Conservation (phyloP, 352 stramenopile species). For the Phytophthora uliginosa region DNA sequence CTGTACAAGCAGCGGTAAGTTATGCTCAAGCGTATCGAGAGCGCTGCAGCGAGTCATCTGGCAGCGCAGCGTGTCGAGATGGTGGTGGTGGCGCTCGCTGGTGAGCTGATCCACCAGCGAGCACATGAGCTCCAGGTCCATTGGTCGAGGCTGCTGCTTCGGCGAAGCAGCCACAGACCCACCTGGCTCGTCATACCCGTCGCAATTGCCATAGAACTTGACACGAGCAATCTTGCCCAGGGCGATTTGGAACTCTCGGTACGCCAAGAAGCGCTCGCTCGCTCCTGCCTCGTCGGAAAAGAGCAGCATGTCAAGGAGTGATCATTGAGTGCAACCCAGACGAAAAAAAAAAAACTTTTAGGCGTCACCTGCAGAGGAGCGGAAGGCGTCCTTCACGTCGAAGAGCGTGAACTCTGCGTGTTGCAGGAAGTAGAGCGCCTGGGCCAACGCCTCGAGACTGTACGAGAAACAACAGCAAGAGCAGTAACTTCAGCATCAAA, state of each 20-base stretch:
- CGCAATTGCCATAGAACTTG: conserved; percentile 30
- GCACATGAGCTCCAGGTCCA: conserved; percentile 40
- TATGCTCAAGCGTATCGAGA: conserved; percentile 58
- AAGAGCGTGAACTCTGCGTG: conserved; percentile 70
- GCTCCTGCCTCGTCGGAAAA: conserved; percentile 30
- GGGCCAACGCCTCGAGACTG: conserved; percentile 55
- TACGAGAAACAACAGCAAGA: background rate
- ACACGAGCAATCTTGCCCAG: conserved; percentile 51
- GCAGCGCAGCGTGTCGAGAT: conserved; percentile 55
- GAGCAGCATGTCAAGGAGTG: background rate
- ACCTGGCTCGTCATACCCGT: background rate
- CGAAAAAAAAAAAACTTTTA: background rate
- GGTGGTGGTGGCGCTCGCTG: background rate
- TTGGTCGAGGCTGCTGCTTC: conserved; percentile 12
- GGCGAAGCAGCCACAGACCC: background rate
- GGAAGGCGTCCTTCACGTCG: conserved; percentile 72
- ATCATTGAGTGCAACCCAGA: background rate
- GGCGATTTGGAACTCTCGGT: conserved; percentile 72
- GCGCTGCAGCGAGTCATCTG: conserved; percentile 60
- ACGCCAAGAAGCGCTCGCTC: conserved; percentile 58
- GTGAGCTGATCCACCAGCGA: conserved; percentile 49
- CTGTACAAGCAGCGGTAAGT: conserved; percentile 55
- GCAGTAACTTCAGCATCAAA: conserved; percentile 4
- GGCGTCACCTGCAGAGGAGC: conserved; percentile 53
- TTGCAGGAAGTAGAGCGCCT: conserved; percentile 74